Base-by-base conservation (phyloP, 2,329 filamentous ascomycete genomes). In the Arthrobotrys conoides region DNA sequence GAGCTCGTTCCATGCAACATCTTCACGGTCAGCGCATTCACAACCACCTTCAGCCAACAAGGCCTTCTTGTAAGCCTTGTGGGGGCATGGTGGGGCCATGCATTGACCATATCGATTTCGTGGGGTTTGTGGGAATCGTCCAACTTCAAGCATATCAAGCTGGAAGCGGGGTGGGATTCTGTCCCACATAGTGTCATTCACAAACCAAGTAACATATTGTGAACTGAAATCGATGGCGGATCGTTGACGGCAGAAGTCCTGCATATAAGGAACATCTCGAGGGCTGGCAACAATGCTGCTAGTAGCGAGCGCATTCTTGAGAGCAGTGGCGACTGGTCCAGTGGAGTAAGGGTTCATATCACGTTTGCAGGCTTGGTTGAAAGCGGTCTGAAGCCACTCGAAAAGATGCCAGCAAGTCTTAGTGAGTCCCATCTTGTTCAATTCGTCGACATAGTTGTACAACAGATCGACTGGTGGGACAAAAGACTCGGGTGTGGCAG, bases 301-400 rank as follows among this genome's bases (percentile, higher is more conserved):
- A 14, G 69, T 71, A 18, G 76, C 76, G 27, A 79, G 53, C 30
- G 76, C 76, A 46, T 70, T 73, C 53, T 79, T 79, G 55, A 79
- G 70, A 33, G 76, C 76, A 27, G 65, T 73, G 27, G 76, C 76
- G 36, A 79, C 66, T 5, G 76, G 76, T 64, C 76, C 76, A 12
- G 64, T 79, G 30, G 76, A 73, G 65, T 79, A 79, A 66, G 76
- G 76, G 41, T 79, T 79, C 76, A 79, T 79, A 70, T 79, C 76
- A 30, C 71, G 69, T 44, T 75, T 79, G 65, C 76, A 79, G 8
- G 76, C 70, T 67, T 75, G 76, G 22, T 68, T 75, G 51, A 79
- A 79, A 33, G 76, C 76, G 18, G 76, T 79, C 59, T 79, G 76
- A 6, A 79, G 49, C 76, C 76, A 79, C 65, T 79, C 76, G 51